A percentile compares a stretch with the other conserved stretches of the same genome.
These are phyloP conservation scores for Neofusicoccum ribis DNA, from an alignment of 2,329 filamentous ascomycete genomes.

Conservation along the genomic window DNA sequence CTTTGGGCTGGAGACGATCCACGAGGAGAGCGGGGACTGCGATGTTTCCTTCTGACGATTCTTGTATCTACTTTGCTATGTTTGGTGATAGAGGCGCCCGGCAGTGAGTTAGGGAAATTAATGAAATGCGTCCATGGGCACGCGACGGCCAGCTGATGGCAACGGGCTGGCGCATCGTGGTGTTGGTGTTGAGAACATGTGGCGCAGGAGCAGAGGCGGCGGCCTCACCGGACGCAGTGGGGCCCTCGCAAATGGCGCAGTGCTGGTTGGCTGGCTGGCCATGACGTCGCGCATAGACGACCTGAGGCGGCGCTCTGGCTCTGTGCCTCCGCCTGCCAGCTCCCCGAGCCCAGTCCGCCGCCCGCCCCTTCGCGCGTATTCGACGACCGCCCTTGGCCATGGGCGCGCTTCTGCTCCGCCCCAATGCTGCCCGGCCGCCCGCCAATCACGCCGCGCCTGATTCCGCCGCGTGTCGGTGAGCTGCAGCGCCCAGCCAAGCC, in stretches of 20 bases:
- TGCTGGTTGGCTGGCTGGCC: neutral
- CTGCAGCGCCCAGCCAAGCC: slow-evolving; percentile 13
- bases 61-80: neutral
- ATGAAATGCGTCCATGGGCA: neutral
- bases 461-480: slow-evolving; percentile 9
- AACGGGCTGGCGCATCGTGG: too few species aligned
- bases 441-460: neutral
- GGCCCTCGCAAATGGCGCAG: neutral
- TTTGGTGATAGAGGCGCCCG: neutral
- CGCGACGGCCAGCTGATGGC: too few species aligned
- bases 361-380: neutral
- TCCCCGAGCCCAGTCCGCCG: neutral
- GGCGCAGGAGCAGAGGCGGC: too few species aligned
- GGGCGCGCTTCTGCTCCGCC: neutral
- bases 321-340: neutral
- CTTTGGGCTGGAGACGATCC: neutral
- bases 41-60: neutral
- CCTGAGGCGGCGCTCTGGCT: too few species aligned
- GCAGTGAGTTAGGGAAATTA: neutral
- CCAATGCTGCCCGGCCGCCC: neutral
- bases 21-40: neutral
- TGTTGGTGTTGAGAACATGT: too few species aligned
- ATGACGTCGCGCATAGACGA: neutral
- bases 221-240: too few species aligned
- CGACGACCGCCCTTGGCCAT: neutral